These are phyloP conservation scores for Pseudogymnoascus sp. DNA, from an alignment of 2,329 filamentous ascomycete species.

Conservation along the genomic window DNA sequence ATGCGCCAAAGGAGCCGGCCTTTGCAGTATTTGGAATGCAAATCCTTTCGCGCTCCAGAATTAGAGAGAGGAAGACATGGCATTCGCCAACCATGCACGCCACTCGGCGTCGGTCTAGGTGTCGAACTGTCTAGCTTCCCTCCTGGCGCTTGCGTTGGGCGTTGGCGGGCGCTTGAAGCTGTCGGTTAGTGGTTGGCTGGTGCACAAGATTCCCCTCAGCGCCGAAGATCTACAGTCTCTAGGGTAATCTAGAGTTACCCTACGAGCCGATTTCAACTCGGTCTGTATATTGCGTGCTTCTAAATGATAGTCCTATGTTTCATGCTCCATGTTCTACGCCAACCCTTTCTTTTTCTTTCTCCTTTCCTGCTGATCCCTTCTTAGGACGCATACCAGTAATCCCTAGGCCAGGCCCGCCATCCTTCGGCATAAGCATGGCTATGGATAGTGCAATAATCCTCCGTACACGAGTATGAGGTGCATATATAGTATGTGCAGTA, in stretches of 20 bases:
- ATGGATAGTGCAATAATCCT: slow-evolving; percentile 1
- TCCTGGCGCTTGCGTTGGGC: slow-evolving; percentile 1
- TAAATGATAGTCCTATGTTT: background rate
- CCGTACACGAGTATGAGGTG: background rate
- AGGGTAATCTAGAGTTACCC: too few relatives aligned
- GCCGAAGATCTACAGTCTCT: background rate
- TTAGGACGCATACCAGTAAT: too few relatives aligned
- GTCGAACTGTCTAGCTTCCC: background rate
- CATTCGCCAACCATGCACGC: background rate
- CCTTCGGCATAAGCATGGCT: background rate
- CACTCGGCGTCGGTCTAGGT: background rate
- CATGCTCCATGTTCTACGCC: background rate
- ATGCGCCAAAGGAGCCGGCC: background rate
- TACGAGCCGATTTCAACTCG: background rate
- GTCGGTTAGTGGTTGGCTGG: background rate
- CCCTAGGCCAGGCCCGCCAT: background rate
- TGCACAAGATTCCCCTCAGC: background rate
- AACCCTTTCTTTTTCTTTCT: background rate
- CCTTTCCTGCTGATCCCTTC: background rate
- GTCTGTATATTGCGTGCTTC: background rate
- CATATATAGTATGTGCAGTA: background rate
- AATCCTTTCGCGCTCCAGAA: background rate
- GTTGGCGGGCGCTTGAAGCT: background rate
- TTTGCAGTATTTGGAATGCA: background rate
- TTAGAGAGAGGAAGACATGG: background rate